These are phyloP conservation scores for Cryptococcus maquisensis DNA, from an alignment of 1,284 basidiomycete species.

Conservation along the genomic window DNA sequence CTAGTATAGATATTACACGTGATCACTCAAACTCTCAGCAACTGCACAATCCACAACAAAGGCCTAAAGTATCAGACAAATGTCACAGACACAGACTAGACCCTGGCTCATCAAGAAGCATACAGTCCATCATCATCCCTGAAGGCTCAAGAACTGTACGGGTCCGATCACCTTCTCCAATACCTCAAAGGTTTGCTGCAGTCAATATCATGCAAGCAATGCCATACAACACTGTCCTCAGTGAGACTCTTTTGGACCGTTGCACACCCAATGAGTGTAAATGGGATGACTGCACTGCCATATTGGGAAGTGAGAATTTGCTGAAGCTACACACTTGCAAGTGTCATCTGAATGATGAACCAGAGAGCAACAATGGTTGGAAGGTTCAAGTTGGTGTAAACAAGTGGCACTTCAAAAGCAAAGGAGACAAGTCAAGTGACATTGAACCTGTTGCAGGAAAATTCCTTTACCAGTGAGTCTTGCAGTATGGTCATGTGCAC, in stretches of 20 bases:
- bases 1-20: no score
- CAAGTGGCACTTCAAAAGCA: constrained; percentile 5
- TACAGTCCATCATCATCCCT: constrained; percentile 1
- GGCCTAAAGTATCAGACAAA: no score
- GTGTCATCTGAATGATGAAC: neutral
- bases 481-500: neutral
- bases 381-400: constrained; percentile 18
- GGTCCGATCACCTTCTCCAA: neutral
- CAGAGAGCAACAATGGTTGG: constrained; percentile 5
- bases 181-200: constrained; percentile 26
- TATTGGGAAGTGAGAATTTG: constrained; percentile 27
- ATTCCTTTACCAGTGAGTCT: constrained; percentile 12
- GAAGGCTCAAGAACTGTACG: neutral
- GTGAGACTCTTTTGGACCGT: constrained; percentile 24
- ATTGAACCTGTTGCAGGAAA: constrained; percentile 1
- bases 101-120: no score
- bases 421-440: neutral
- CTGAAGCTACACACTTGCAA: constrained; percentile 25
- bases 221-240: constrained; percentile 25
- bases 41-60: no score
- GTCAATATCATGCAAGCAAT: constrained; percentile 24
- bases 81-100: no score
- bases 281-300: constrained; percentile 39
- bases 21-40: no score
- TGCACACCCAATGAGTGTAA: constrained; percentile 19